phyloP scores from a whole-genome alignment of 2,329 filamentous ascomycete genomes.

The Pseudogymnoascus sp. region DNA sequence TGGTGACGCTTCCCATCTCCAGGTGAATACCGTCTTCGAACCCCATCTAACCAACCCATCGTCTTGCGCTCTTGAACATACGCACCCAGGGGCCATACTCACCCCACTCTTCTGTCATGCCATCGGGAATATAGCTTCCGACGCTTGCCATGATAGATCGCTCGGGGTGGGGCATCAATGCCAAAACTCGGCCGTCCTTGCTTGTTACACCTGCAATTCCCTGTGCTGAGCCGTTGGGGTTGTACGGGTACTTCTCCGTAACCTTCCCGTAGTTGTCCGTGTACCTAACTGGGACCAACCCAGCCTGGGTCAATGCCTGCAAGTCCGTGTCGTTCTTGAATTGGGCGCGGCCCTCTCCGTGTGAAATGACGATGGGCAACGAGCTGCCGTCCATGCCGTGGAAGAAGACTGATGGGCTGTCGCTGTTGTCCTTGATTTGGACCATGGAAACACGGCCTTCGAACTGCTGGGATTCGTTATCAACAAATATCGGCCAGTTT shows the following conservation, averaged over 20 bases:
- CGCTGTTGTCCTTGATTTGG: conserved; percentile 58
- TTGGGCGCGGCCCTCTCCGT: conserved; percentile 80
- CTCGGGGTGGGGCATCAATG: conserved; percentile 71
- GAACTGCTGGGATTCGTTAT: conserved; percentile 81
- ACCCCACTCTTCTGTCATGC: conserved; percentile 53
- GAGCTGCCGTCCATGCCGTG: conserved; percentile 77
- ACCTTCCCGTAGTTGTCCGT: conserved; percentile 71
- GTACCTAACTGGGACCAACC: conserved; percentile 72
- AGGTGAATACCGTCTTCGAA: neutral
- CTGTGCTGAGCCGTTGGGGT: conserved; percentile 66
- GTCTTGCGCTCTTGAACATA: conserved; percentile 65
- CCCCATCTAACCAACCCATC: conserved; percentile 55
- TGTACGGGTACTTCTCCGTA: conserved; percentile 80
- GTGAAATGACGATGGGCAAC: conserved; percentile 79
- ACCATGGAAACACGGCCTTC: conserved; percentile 85
- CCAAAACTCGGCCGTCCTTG: conserved; percentile 58
- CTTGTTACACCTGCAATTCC: conserved; percentile 63
- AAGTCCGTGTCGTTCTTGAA: conserved; percentile 51
- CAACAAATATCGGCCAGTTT: conserved; percentile 78
- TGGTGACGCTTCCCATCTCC: neutral
- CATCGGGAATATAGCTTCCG: conserved; percentile 56
- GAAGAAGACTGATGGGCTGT: conserved; percentile 70
- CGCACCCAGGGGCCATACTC: conserved; percentile 63
- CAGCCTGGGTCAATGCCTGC: conserved; percentile 51
- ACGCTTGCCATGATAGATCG: conserved; percentile 60